Evolutionary conservation across 108 stramenopile genomes (phyloP).

Genomic region (Cyclotella kingstonii): DNA sequence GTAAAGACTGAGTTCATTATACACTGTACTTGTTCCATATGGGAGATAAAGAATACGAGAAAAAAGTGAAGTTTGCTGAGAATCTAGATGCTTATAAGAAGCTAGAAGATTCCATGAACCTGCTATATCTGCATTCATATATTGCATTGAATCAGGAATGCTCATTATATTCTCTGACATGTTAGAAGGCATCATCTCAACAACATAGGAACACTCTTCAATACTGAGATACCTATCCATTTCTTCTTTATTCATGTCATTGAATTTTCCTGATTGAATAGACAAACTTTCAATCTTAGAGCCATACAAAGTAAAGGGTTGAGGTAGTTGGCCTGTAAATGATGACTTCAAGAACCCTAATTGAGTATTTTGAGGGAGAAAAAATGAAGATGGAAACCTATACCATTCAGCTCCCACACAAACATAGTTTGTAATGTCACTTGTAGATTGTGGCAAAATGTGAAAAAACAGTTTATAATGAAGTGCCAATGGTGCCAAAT

Average conservation of each 20-base stretch:
- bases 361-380: conserved; percentile 59
- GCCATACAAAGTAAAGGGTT: conserved; percentile 69
- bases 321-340: conserved; percentile 91
- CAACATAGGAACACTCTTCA: conserved; percentile 65
- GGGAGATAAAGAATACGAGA: conserved; percentile 47
- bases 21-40: too few species aligned
- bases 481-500: conserved; percentile 68
- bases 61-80: conserved; percentile 18
- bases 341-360: conserved; percentile 84
- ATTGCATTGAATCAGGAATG: conserved; percentile 33
- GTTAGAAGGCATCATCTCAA: conserved; percentile 55
- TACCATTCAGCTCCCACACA: conserved; percentile 98
- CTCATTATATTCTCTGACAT: background rate
- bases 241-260: conserved; percentile 81
- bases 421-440: conserved; percentile 32
- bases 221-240: conserved; percentile 53
- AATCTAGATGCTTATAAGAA: conserved; percentile 27
- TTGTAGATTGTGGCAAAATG: background rate
- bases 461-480: conserved; percentile 50
- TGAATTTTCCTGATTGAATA: conserved; percentile 53
- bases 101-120: conserved; percentile 28
- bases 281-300: conserved; percentile 31
- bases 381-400: conserved; percentile 90
- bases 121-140: conserved; percentile 34
- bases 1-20: conserved; percentile 41